Percentiles rank a stretch among this genome's conserved stretches.
Evolutionary conservation across 2,329 filamentous ascomycete species (phyloP).

Genomic region (Mollisia scopiformis): DNA sequence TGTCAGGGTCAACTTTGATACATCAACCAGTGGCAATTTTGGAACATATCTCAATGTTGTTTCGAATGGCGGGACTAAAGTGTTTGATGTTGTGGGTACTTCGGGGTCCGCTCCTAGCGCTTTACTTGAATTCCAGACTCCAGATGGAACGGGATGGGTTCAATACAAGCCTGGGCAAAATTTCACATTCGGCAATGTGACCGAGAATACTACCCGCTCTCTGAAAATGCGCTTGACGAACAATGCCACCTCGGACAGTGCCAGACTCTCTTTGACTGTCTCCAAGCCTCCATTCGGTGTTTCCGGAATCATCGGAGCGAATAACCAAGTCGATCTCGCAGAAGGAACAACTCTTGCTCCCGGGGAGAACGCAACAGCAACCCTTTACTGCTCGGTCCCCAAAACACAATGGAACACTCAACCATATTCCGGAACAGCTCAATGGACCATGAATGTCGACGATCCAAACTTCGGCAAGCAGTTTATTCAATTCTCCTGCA

Average conservation of each 20-base stretch:
- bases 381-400: constrained; percentile 56
- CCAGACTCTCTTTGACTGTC: constrained; percentile 57
- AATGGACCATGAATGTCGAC: constrained; percentile 61
- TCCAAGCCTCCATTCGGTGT: constrained; percentile 64
- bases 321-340: constrained; percentile 58
- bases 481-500: constrained; percentile 53
- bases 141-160: constrained; percentile 54
- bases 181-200: constrained; percentile 60
- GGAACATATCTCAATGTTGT: constrained; percentile 50
- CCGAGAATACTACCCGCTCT: constrained; percentile 50
- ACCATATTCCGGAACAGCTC: constrained; percentile 49
- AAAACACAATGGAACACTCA: constrained; percentile 60
- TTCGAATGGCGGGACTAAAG: constrained; percentile 53
- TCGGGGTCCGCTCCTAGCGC: constrained; percentile 53
- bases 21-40: constrained; percentile 49
- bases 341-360: constrained; percentile 56
- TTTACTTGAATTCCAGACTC: constrained; percentile 56
- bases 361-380: constrained; percentile 54
- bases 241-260: constrained; percentile 53
- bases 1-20: constrained; percentile 51
- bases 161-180: constrained; percentile 44
- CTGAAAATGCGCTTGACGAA: constrained; percentile 59
- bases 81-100: constrained; percentile 51
- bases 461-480: constrained; percentile 56
- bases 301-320: constrained; percentile 54